phyloP scores from a whole-genome alignment of 108 stramenopile genomes.

The Skeletonema grethae region DNA sequence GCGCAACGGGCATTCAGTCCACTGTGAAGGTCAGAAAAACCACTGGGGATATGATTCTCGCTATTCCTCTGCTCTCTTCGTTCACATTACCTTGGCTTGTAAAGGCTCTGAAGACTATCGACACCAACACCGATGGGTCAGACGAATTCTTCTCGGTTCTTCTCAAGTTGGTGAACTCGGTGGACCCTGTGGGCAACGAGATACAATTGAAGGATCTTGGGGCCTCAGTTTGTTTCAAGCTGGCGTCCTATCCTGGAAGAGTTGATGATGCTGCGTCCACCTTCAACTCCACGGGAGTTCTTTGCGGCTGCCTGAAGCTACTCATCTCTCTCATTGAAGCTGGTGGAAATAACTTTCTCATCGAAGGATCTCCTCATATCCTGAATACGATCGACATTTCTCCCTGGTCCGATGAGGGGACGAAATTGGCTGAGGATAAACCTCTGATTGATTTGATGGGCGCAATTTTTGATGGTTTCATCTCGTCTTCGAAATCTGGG shows the following conservation, averaged over 20 bases:
- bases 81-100: conserved; percentile 82
- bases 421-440: conserved; percentile 33
- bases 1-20: conserved; percentile 42
- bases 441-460: conserved; percentile 83
- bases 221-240: conserved; percentile 80
- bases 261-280: conserved; percentile 53
- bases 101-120: conserved; percentile 60
- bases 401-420: conserved; percentile 59
- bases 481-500: conserved; percentile 66
- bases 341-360: conserved; percentile 53
- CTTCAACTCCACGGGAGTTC: conserved; percentile 73
- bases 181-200: conserved; percentile 12
- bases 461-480: conserved; percentile 84
- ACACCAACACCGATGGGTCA: conserved; percentile 66
- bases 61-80: conserved; percentile 62
- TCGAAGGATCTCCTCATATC: conserved; percentile 58
- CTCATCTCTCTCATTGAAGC: conserved; percentile 71
- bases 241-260: conserved; percentile 70
- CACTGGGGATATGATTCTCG: conserved; percentile 73
- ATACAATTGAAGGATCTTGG: conserved; percentile 60
- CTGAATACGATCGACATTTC: conserved; percentile 38
- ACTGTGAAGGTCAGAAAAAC: conserved; percentile 65
- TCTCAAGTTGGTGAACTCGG: conserved; percentile 62
- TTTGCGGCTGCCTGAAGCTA: conserved; percentile 84
- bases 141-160: conserved; percentile 81